Evolutionary conservation across 192 early-diverging fungal genomes (phyloP), one percentile per base, ranked within the genome.

Genomic region (Coemansia aciculifera): DNA sequence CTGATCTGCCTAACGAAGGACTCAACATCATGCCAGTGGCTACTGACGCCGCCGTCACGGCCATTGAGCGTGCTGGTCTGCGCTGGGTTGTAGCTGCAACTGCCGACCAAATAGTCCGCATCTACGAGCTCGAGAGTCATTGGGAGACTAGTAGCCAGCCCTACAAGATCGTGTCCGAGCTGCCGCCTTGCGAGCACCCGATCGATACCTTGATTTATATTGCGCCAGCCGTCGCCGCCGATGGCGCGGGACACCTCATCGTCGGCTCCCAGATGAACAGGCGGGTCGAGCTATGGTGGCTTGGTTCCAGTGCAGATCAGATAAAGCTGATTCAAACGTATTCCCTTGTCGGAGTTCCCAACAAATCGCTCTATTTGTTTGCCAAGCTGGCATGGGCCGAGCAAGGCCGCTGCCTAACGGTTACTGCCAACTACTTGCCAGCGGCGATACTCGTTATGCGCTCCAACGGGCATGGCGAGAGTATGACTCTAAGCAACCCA

Each of bases 11-110:
- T 11, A 75, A 72, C 64, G 71, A 70, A 13, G 73, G 78, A 23
- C 64, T 81, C 24, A 64, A 66, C 19, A 72, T 81, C 36, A 75
- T 81, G 42, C 73, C 78, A 2, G 67, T 81, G 21, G 37, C 70
- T 13, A 81, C 78, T 11, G 78, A 81, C 19, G 69, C 67, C 56
- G 73, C 73, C 3, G 78, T 81, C 31, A 81, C 78, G 13, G 78
- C 78, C 2, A 75, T 81, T 52, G 73, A 66, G 49, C 65, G 78
- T 15, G 70, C 67, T 29, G 78, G 78, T 8, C 59, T 49, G 17
- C 68, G 66, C 66, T 81, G 78, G 78, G 66, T 81, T 5, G 46
- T 81, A 49, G 64, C 56, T 3, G 78, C 69, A 8, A 75, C 70
- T 12, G 78, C 69, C 8, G 73, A 81, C 54, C 65, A 62, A 27